These are phyloP conservation scores for Penicillium silybi DNA, from an alignment of 495 filamentous ascomycete genomes.

Conservation along the genomic window DNA sequence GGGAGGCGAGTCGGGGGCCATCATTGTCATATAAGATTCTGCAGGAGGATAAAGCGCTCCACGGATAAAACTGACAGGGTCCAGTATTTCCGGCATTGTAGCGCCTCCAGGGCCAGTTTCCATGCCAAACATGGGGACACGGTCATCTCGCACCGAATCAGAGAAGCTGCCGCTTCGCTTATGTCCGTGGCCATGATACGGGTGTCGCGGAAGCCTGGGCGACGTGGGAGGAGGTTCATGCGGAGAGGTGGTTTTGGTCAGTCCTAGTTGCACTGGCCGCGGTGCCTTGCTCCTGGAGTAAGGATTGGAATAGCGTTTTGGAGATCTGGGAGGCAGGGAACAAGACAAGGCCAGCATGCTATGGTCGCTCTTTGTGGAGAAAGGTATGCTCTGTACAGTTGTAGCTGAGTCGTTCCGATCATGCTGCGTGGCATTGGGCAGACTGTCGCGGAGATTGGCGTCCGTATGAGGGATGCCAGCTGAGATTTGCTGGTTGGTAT, in stretches of 20 bases:
- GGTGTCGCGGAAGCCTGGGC: slow-evolving; percentile 28
- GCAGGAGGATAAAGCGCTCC: slow-evolving; percentile 74
- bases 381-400: slow-evolving; percentile 42
- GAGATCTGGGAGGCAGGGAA: slow-evolving; percentile 68
- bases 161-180: slow-evolving; percentile 76
- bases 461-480: slow-evolving; percentile 5
- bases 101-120: slow-evolving; percentile 7
- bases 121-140: slow-evolving; percentile 47
- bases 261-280: slow-evolving; percentile 55
- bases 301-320: slow-evolving; percentile 43
- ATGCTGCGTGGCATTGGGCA: slow-evolving; percentile 27
- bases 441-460: slow-evolving; percentile 30
- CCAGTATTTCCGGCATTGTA: slow-evolving; percentile 52
- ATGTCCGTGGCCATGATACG: slow-evolving; percentile 51
- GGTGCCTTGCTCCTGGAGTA: slow-evolving; percentile 48
- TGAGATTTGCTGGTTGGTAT: slow-evolving; percentile 8
- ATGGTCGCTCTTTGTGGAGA: slow-evolving; percentile 50
- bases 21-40: slow-evolving; percentile 69
- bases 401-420: slow-evolving; percentile 43
- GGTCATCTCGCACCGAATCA: slow-evolving; percentile 78
- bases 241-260: slow-evolving; percentile 17
- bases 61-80: slow-evolving; percentile 79
- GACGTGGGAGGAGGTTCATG: slow-evolving; percentile 29
- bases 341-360: slow-evolving; percentile 73
- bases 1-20: slow-evolving; percentile 60